These are phyloP conservation scores for Pythium plurisporium DNA, from an alignment of 352 stramenopile genomes.

Conservation along the genomic window DNA sequence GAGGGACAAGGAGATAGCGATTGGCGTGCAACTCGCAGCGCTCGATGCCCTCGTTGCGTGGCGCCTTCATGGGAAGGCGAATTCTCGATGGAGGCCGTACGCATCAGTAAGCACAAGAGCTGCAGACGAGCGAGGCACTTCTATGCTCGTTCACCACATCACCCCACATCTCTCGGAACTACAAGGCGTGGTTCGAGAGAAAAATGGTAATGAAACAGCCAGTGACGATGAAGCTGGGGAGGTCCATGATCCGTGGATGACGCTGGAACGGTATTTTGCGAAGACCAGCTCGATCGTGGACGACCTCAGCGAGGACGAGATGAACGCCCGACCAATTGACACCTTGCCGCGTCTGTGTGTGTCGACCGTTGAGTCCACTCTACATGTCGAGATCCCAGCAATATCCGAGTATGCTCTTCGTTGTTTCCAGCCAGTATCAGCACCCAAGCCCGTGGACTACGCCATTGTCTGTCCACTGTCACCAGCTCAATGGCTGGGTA, in stretches of 20 bases:
- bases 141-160: conserved; percentile 1
- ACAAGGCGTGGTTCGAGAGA: conserved; percentile 10
- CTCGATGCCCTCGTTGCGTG: conserved; percentile 8
- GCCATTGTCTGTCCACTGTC: conserved; percentile 68
- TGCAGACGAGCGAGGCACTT: conserved; percentile 8
- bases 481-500: conserved; percentile 65
- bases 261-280: conserved; percentile 4
- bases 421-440: conserved; percentile 55
- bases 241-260: conserved; percentile 21
- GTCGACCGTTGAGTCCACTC: conserved; percentile 46
- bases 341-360: conserved; percentile 37
- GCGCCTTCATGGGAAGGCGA: conserved; percentile 6
- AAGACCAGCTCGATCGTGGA: not conserved
- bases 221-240: conserved; percentile 21
- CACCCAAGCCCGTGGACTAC: conserved; percentile 67
- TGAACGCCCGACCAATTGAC: not conserved
- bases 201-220: not conserved
- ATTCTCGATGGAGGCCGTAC: conserved; percentile 9
- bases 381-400: conserved; percentile 44
- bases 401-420: conserved; percentile 77
- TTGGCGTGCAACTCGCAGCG: conserved; percentile 8
- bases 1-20: conserved; percentile 10
- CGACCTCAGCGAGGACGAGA: not conserved
- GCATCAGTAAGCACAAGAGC: not conserved
- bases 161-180: conserved; percentile 8